These are phyloP conservation scores for Tulasnella sp. DNA, from an alignment of 768 basidiomycete genomes.

Conservation along the genomic window DNA sequence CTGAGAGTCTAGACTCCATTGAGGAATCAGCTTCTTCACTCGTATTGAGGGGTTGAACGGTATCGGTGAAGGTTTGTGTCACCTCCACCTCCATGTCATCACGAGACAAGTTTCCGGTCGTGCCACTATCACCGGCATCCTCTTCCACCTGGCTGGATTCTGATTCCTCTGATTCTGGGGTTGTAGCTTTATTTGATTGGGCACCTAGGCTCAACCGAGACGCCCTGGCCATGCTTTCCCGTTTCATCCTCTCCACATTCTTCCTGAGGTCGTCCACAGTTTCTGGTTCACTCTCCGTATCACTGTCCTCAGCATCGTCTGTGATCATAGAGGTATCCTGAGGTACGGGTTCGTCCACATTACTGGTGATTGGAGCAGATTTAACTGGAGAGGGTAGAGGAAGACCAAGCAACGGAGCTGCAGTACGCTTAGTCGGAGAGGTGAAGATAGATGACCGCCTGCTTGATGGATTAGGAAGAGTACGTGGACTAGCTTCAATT, in stretches of 20 bases:
- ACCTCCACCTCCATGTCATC: slow-evolving; percentile 9
- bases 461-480: not conserved
- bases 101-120: not conserved
- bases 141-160: no score
- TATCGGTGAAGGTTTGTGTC: no score
- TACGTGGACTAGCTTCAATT: slow-evolving; percentile 8
- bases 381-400: not conserved
- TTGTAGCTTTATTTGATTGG: not conserved
- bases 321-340: not conserved
- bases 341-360: not conserved
- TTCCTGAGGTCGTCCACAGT: not conserved
- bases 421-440: not conserved
- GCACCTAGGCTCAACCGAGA: slow-evolving; percentile 7
- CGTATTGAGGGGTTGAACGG: no score
- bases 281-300: not conserved
- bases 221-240: slow-evolving; percentile 5
- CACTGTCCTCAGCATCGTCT: not conserved
- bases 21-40: not conserved
- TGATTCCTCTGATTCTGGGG: not conserved
- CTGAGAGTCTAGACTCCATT: not conserved
- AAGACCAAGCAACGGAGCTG: not conserved
- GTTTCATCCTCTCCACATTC: slow-evolving; percentile 1
- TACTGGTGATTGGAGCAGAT: not conserved
- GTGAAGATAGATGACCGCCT: not conserved
- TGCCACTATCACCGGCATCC: not conserved